Evolutionary conservation across 306 rosid species (phyloP).

Genomic region (Malus asiatica): DNA sequence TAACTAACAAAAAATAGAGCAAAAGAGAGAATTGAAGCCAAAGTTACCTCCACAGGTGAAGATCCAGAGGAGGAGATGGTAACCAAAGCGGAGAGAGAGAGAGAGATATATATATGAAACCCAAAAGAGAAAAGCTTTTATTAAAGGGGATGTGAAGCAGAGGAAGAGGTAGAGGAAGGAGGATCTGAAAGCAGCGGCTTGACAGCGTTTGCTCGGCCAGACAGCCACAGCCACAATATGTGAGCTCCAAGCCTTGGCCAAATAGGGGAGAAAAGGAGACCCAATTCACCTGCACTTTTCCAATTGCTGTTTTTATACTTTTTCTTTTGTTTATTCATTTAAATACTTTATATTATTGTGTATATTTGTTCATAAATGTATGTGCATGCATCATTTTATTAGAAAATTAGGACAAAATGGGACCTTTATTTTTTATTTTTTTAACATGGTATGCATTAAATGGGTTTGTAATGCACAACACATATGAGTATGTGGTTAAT

Average conservation of each 20-base stretch:
- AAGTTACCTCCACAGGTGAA: background rate
- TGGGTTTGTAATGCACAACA: background rate
- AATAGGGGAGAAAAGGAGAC: conserved; percentile 3
- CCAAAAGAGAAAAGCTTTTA: background rate
- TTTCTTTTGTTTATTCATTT: background rate
- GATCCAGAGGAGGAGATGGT: conserved; percentile 1
- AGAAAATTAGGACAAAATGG: background rate
- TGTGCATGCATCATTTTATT: background rate
- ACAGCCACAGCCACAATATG: background rate
- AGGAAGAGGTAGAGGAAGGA: background rate
- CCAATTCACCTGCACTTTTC: conserved; percentile 29
- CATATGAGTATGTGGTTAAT: background rate
- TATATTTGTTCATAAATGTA: background rate
- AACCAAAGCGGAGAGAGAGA: background rate
- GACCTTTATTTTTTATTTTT: background rate
- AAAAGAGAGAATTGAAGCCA: background rate
- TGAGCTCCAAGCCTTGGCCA: background rate
- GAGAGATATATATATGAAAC: background rate
- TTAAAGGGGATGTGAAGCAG: background rate
- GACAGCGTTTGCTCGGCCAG: conserved; percentile 15
- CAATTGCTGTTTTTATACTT: background rate
- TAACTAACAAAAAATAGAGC: background rate
- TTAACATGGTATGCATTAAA: background rate
- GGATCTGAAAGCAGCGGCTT: conserved; percentile 15
- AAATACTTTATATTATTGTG: background rate